Base-by-base conservation (phyloP, 306 rosid species). In the Sophora flavescens region DNA sequence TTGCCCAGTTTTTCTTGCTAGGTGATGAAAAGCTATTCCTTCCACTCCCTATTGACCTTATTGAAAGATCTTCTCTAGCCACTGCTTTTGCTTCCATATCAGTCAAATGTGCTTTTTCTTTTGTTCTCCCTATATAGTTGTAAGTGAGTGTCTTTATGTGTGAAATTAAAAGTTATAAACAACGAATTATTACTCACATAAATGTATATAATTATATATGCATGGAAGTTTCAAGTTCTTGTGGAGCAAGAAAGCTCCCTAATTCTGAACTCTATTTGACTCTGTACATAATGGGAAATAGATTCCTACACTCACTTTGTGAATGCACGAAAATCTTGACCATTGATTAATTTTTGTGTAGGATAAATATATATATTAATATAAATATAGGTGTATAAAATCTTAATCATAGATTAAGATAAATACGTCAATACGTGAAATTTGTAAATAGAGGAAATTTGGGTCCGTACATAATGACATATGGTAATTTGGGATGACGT, bases 31-130 rank as follows among this genome's bases (percentile, higher is more conserved):
- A 52, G 51, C 75, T 84, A 63, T 1, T 50, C 33, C 81, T 71
- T 41, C 53, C 59, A 6, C 59, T 76, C 22, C 83, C 77, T 63
- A 69, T 4, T 61, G 81, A 22, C 81, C 87, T n/a, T n/a, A n/a
- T 72, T 53, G 69, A 45, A 50, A 45, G 35, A 6, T 70, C 81
- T 58, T 78, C 83, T 61, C 59, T 72, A 3, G 3, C 68, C 70
- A 35, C 53, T 41, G 36, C 32, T 76, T 76, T 83, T 14, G 0
- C 77, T 63, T 16, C 78, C 83, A 63, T 72, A 22, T 17, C 35
- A 71, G 33, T 71, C 32, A 72, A 72, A 64, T 54, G 3, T 8
- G n/a, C 5, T 51, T 17, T 11, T 68, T 7, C 35, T 59, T 58
- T 36, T 50, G 3, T 26, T 16, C 47, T 6, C 60, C 51, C 33